Base-by-base conservation (phyloP, 768 basidiomycete species). In the Chlorophyllum brunneum region DNA sequence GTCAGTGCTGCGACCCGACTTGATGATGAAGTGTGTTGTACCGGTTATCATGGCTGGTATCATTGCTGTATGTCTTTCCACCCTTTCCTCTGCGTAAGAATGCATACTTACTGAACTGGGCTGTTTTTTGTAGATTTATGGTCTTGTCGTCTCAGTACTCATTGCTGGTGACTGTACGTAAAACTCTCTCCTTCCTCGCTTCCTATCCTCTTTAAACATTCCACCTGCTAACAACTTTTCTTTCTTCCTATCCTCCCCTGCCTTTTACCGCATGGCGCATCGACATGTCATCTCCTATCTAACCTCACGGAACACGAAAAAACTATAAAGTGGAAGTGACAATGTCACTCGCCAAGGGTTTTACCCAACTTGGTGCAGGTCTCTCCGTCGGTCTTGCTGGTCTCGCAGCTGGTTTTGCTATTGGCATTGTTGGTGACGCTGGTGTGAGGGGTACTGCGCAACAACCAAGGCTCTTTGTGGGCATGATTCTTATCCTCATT, bases 1-100 rank as follows among this genome's bases (percentile, higher is more conserved):
- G 97, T 92, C 95, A 51, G 92, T 95, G 61, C 84, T 97, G 54
- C 85, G 94, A 57, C 95, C 95, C 46, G 95, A 95, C 78, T 78
- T 87, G 63, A 95, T 98, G 91, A 95, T 98, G 90, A 93, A 87
- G 78, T 95, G 89, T 82, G 86, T 89, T 58, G 84, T 98, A 47
- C 95, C 95, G 40, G 94, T 98, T 68, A 88, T 99, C 72, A 98
- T 98, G 95, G 95, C 95, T 79, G 95, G 95, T 93, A 98, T 98
- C 76, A 97, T 98, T 74, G 95, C 91, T 68, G 95, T 98, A 61
- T 59, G 92, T 85, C 29, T 36, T 26, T 33, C 23, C 20, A n/a
- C n/a, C n/a, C 36, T 56, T 45, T 44, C 45, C 38, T 26, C 16
- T 23, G 7, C 23, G 22, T 9, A 26, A 3, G 18, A 27, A 8